Evolutionary conservation across 2,329 filamentous ascomycete genomes (phyloP), one percentile per base, ranked within the genome.

Genomic region (Nigrospora oryzae): DNA sequence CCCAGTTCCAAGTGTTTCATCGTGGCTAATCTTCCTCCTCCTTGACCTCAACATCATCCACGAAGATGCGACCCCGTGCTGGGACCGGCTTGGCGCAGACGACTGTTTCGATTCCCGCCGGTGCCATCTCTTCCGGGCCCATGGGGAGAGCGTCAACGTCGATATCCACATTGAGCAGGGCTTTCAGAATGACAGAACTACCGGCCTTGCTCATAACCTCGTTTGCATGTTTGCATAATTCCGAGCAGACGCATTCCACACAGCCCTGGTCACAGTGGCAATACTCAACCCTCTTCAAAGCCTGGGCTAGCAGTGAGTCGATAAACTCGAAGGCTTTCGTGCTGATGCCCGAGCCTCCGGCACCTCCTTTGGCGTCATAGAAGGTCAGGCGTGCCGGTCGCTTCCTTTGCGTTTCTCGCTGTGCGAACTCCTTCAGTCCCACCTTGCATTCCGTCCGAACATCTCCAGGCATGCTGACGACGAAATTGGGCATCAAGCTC

Each of bases 381-480:
- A 98, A 95, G 0, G 89, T 95, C 40, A 98, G 66, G 1, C 93
- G 73, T 0, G 89, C 93, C 0, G 91, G 93, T 4, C 93, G 75
- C 65, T 95, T 95, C 30, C 90, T 77, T 28, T 69, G 67, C 0
- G 79, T 82, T 56, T 85, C 80, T 43, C 73, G 68, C 53, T 79
- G 79, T 1, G 87, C 81, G 50, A 96, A 89, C 63, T 97, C 91
- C 63, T 97, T 97, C 48, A 86, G 70, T 2, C 84, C 82, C 47
- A 84, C 80, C 69, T 97, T 97, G 65, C 93, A 97, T 65, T 97
- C 93, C 0, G 93, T 97, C 36, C 88, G 80, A 13, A 98, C 88
- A 54, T 97, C 93, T 23, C 89, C 90, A 0, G 90, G 89, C 69
- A 90, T 84, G 53, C 81, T 87, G 54, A 96, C 81, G 37, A 97